Conservation (phyloP, 306 rosid species). For the Vicia villosa region DNA sequence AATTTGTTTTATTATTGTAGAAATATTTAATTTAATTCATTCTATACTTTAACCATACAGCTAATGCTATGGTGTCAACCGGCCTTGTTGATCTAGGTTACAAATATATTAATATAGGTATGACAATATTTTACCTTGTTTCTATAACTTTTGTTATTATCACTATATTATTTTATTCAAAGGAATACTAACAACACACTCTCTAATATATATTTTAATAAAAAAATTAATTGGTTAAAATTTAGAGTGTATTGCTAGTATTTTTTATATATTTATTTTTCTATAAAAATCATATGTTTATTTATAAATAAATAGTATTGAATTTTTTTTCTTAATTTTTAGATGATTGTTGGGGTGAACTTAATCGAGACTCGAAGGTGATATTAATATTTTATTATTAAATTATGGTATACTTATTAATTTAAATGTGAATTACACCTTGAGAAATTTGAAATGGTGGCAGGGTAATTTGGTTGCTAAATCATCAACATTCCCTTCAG, state of each 20-base stretch:
- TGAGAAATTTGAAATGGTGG: background rate
- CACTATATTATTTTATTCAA: background rate
- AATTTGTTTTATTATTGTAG: background rate
- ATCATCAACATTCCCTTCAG: conserved; percentile 70
- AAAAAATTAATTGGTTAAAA: too few relatives aligned
- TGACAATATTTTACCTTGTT: background rate
- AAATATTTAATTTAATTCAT: background rate
- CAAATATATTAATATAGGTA: conserved; percentile 70
- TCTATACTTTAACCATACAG: conserved; percentile 37
- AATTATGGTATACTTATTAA: background rate
- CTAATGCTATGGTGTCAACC: conserved; percentile 76
- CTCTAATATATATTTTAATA: too few relatives aligned
- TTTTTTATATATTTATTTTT: background rate
- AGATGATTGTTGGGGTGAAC: conserved; percentile 93
- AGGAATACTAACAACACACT: too few relatives aligned
- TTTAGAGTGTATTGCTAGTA: background rate
- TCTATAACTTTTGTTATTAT: background rate
- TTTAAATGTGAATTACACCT: conserved; percentile 7
- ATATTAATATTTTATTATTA: background rate
- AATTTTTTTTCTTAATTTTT: background rate
- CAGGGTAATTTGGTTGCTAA: conserved; percentile 74
- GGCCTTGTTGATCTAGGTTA: conserved; percentile 75
- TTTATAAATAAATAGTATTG: background rate
- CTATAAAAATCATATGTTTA: background rate
- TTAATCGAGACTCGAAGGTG: conserved; percentile 63